phyloP scores from a whole-genome alignment of 164 flowering plant species.

The Magnolia changhungtana region DNA sequence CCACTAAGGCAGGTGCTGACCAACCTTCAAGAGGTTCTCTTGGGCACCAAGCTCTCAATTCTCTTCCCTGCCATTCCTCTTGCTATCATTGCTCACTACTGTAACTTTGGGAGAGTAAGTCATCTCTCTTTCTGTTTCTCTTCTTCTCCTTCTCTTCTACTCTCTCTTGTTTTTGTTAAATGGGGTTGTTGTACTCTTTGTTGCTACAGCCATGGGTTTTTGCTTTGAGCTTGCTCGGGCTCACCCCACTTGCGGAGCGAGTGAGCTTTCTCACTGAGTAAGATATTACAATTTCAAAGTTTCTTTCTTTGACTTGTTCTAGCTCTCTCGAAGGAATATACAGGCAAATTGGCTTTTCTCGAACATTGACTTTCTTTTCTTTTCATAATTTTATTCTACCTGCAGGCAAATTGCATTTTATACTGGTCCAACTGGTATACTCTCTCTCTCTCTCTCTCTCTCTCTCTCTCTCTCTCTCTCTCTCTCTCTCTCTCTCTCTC shows the following conservation, averaged over 20 bases:
- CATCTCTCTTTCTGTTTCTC: neutral
- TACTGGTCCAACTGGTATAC: slow-evolving; percentile 92
- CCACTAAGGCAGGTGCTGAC: slow-evolving; percentile 26
- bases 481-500: too few species aligned
- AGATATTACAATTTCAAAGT: slow-evolving; percentile 10
- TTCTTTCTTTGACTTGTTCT: neutral
- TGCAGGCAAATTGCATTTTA: slow-evolving; percentile 79
- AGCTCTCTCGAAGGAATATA: neutral
- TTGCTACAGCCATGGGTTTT: slow-evolving; percentile 78
- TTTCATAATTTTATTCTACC: neutral
- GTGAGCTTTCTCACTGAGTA: slow-evolving; percentile 93
- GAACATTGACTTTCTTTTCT: neutral
- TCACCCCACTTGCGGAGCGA: slow-evolving; percentile 90
- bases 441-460: neutral
- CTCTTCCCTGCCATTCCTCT: slow-evolving; percentile 54
- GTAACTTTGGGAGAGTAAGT: slow-evolving; percentile 40
- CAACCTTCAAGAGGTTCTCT: slow-evolving; percentile 46
- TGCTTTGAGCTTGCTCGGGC: slow-evolving; percentile 71
- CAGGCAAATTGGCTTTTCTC: neutral
- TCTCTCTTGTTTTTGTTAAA: neutral
- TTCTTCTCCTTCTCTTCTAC: neutral
- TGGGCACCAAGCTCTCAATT: slow-evolving; percentile 54
- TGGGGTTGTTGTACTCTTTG: neutral
- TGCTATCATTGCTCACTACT: slow-evolving; percentile 35
- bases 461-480: neutral